Evolutionary conservation across 805 yeast species (phyloP), one percentile per base, ranked within the genome.

Genomic region (Tetrapisispora namnaoensis): DNA sequence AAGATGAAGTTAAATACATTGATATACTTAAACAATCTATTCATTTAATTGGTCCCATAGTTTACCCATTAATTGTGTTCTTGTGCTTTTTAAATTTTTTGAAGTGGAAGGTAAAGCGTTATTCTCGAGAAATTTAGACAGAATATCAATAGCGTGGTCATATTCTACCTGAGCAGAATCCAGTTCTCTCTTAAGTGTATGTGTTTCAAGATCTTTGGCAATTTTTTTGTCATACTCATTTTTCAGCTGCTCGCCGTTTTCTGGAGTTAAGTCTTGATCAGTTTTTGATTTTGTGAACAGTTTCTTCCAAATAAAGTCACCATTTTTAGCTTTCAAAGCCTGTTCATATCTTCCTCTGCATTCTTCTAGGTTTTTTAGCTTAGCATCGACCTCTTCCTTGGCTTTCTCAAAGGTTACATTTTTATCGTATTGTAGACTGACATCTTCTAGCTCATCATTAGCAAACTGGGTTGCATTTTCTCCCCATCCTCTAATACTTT

Each of bases 401-500:
- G 49, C 49, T 11, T 27, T 37, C 18, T 46, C 45, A 17, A 46
- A 41, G 14, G 49, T 27, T 14, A 46, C 22, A 20, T 24, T 36
- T 16, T 36, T 41, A 6, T 41, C 39, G 24, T 41, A 46, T 41
- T 46, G 49, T 22, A 30, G 24, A 49, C 61, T 60, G 4, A 67
- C 47, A 45, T 69, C 73, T 14, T 62, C 61, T 46, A 66, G 60
- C 52, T 72, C 73, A 22, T 75, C 79, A 16, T 62, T 59, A 1
- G 79, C 72, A 50, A 71, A 66, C 34, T 62, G 67, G 13, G 68
- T 60, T 5, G 77, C 78, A 43, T 63, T 57, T 44, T 70, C 73
- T 18, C 78, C 77, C 75, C 76, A 73, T 3, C 77, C 78, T 47
- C 69, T 63, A 10, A 72, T 60, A 0, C 74, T 64, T 27, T 58